Evolutionary conservation across 2,329 filamentous ascomycete species (phyloP).

Genomic region (Aschersonia sp.): DNA sequence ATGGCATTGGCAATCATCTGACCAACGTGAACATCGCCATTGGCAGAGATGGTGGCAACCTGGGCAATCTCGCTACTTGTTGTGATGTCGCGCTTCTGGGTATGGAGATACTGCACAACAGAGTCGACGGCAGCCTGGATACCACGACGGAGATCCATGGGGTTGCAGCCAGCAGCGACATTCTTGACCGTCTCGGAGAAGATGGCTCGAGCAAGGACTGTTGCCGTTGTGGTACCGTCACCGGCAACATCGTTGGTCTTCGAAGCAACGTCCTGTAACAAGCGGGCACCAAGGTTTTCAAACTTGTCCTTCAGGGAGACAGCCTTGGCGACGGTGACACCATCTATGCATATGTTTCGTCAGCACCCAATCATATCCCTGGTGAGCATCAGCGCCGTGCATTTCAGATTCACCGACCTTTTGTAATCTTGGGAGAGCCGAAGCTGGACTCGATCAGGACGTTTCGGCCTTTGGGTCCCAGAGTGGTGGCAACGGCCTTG

Average conservation of each 20-base stretch:
- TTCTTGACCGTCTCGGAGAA: slow-evolving; percentile 99
- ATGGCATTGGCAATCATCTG: slow-evolving; percentile 94
- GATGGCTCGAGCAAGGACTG: slow-evolving; percentile 91
- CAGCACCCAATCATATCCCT: background rate
- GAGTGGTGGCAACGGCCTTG: slow-evolving; percentile 87
- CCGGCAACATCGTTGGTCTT: slow-evolving; percentile 99
- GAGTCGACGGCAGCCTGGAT: slow-evolving; percentile 93
- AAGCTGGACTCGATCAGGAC: slow-evolving; percentile 98
- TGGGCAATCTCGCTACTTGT: slow-evolving; percentile 95
- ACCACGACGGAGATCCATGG: slow-evolving; percentile 94
- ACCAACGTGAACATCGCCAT: slow-evolving; percentile 90
- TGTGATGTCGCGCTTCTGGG: slow-evolving; percentile 96
- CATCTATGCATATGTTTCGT: slow-evolving; percentile 38
- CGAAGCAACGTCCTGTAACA: slow-evolving; percentile 94
- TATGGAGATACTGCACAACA: slow-evolving; percentile 85
- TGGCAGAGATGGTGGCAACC: slow-evolving; percentile 95
- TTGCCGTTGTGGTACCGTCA: slow-evolving; percentile 97
- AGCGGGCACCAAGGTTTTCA: slow-evolving; percentile 93
- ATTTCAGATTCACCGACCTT: slow-evolving; percentile 46
- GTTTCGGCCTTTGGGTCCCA: slow-evolving; percentile 96
- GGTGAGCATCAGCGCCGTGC: background rate
- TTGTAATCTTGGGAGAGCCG: slow-evolving; percentile 98
- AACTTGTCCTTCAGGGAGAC: slow-evolving; percentile 96
- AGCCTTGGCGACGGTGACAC: slow-evolving; percentile 80
- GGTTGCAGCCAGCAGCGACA: slow-evolving; percentile 97